Evolutionary conservation across 441 rosid genomes (phyloP).

Genomic region (Pelargonium cotyledonis): DNA sequence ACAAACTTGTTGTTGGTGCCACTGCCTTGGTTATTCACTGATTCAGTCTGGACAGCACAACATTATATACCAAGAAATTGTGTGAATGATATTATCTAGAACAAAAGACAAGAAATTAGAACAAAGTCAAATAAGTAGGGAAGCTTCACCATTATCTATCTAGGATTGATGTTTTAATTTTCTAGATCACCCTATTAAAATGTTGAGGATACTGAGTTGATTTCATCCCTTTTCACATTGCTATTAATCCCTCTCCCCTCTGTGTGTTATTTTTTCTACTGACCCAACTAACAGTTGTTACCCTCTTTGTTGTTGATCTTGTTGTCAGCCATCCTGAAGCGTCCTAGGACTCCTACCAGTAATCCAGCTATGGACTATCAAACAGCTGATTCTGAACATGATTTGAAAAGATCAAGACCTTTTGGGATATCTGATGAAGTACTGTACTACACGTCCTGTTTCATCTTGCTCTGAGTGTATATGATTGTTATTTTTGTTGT

Average conservation of each 20-base stretch:
- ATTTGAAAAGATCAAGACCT: slow-evolving; percentile 59
- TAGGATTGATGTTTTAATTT: too few species aligned
- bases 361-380: slow-evolving; percentile 59
- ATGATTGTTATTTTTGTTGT: too few species aligned
- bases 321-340: slow-evolving; percentile 50
- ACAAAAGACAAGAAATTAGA: not conserved
- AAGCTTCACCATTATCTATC: too few species aligned
- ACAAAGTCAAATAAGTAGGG: not conserved
- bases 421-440: slow-evolving; percentile 70
- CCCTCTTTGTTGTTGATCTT: slow-evolving; percentile 9
- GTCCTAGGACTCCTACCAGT: slow-evolving; percentile 60
- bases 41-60: not conserved
- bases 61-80: not conserved
- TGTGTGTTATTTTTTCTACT: too few species aligned
- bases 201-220: not conserved
- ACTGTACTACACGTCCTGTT: slow-evolving; percentile 5
- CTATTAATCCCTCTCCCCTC: too few species aligned
- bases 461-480: not conserved
- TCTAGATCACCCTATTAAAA: not conserved
- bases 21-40: not conserved
- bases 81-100: slow-evolving; percentile 10
- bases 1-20: not conserved
- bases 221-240: too few species aligned
- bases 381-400: slow-evolving; percentile 70
- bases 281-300: not conserved